Percentiles rank a stretch among this genome's conserved stretches.
Conservation (phyloP, 179 eudicot genomes). For the Vitellaria paradoxa region DNA sequence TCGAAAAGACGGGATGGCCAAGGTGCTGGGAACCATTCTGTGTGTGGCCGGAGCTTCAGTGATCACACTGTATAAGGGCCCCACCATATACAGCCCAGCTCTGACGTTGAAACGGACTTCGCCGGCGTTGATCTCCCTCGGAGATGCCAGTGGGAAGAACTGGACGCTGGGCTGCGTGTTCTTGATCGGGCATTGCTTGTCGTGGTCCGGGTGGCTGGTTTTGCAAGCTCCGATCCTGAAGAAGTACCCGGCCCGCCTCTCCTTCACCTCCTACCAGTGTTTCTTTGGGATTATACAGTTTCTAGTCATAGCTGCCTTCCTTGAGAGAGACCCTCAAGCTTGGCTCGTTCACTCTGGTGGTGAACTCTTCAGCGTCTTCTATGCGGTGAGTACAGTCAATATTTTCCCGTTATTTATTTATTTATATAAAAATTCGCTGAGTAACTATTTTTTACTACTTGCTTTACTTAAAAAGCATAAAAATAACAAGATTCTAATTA, state of each 20-base stretch:
- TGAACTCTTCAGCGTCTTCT: conserved; percentile 80
- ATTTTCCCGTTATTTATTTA: no score
- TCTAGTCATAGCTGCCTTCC: conserved; percentile 62
- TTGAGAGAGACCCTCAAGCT: conserved; percentile 72
- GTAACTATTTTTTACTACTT: no score
- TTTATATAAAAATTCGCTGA: no score
- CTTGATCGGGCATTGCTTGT: conserved; percentile 83
- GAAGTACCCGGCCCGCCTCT: conserved; percentile 85
- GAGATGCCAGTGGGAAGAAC: conserved; percentile 72
- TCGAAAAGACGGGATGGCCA: conserved; percentile 82
- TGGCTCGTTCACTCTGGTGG: conserved; percentile 81
- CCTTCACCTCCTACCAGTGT: conserved; percentile 84
- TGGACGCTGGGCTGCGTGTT: conserved; percentile 90
- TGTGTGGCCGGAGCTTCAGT: conserved; percentile 88
- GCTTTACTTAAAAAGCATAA: no score
- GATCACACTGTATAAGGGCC: conserved; percentile 85
- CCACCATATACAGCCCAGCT: conserved; percentile 69
- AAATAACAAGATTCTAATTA: no score
- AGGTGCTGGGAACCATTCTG: conserved; percentile 62
- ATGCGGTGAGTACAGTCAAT: conserved; percentile 53
- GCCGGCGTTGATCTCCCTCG: conserved; percentile 42
- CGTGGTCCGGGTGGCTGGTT: conserved; percentile 96
- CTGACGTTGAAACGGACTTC: conserved; percentile 36
- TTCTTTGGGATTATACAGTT: conserved; percentile 89
- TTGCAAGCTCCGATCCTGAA: conserved; percentile 79